Conservation (phyloP, 805 yeast species). For the Zygosaccharomyces bisporus region DNA sequence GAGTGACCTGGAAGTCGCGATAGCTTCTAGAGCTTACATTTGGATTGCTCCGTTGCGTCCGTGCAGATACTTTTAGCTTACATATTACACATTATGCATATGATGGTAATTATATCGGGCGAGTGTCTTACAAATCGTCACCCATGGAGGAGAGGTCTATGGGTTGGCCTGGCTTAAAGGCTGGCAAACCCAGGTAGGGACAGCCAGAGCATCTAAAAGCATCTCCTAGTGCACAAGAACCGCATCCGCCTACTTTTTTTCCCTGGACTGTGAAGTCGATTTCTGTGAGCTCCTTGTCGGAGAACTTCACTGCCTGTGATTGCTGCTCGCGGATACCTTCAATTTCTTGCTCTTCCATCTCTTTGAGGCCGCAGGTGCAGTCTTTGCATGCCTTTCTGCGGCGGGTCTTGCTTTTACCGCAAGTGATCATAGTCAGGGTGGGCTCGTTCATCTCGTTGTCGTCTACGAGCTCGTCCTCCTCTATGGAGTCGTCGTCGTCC, state of each 20-base stretch:
- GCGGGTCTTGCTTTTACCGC: conserved; percentile 32
- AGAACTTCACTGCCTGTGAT: conserved; percentile 43
- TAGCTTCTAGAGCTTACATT: not conserved
- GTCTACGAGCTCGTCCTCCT: conserved; percentile 53
- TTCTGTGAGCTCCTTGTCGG: conserved; percentile 70
- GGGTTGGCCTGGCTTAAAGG: conserved; percentile 95
- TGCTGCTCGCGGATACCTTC: conserved; percentile 29
- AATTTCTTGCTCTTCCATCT: conserved; percentile 65
- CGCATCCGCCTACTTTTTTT: conserved; percentile 90
- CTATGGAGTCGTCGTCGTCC: conserved; percentile 53
- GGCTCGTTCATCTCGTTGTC: conserved; percentile 35
- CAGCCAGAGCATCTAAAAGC: conserved; percentile 98
- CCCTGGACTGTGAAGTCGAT: conserved; percentile 96
- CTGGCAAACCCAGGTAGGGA: conserved; percentile 95
- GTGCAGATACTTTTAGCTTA: not conserved
- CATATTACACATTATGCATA: not conserved
- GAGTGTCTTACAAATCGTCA: conserved; percentile 57
- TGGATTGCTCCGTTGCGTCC: conserved; percentile 2
- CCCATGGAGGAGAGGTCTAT: conserved; percentile 71
- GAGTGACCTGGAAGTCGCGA: not conserved
- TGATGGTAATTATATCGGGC: not conserved
- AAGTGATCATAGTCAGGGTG: conserved; percentile 29
- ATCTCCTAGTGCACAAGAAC: conserved; percentile 95
- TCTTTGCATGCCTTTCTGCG: conserved; percentile 91
- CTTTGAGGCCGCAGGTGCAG: conserved; percentile 95